A percentile compares a stretch with the other conserved stretches of the same genome.
These are phyloP conservation scores for Puccinia triticina DNA, from an alignment of 1,284 basidiomycete species.

Conservation along the genomic window DNA sequence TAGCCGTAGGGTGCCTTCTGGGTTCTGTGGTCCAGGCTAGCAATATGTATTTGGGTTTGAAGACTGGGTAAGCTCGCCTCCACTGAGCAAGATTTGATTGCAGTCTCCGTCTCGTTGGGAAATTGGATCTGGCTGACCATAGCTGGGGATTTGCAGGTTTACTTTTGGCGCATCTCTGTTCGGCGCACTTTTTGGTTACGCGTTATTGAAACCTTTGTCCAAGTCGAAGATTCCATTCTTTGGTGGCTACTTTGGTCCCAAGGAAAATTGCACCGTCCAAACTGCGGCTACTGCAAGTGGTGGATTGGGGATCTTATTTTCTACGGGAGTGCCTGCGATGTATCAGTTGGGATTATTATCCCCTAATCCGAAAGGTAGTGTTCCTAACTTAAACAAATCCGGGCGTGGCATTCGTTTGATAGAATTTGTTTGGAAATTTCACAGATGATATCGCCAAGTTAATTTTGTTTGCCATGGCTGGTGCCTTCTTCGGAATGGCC, in stretches of 20 bases:
- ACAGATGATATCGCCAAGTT: constrained; percentile 65
- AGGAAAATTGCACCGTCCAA: constrained; percentile 70
- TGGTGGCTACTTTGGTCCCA: constrained; percentile 69
- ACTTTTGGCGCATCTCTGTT: constrained; percentile 70
- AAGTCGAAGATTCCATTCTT: constrained; percentile 64
- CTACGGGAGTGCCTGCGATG: constrained; percentile 71
- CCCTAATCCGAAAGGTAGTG: constrained; percentile 60
- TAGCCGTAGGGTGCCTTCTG: constrained; percentile 68
- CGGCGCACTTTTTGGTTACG: constrained; percentile 70
- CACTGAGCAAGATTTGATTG: not conserved
- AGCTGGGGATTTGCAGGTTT: constrained; percentile 63
- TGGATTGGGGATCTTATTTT: constrained; percentile 69
- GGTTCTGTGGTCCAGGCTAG: constrained; percentile 69
- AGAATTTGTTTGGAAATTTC: not conserved
- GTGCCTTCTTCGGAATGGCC: constrained; percentile 69
- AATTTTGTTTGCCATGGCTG: constrained; percentile 67
- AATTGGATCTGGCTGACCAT: not conserved
- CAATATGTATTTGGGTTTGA: constrained; percentile 72
- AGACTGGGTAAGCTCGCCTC: constrained; percentile 58
- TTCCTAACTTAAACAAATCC: not conserved
- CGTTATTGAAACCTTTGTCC: constrained; percentile 69
- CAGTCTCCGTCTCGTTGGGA: constrained; percentile 50
- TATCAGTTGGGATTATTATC: constrained; percentile 67
- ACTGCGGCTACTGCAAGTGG: constrained; percentile 66
- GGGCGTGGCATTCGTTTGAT: not conserved